These are phyloP conservation scores for Terfezia boudieri DNA, from an alignment of 495 filamentous ascomycete genomes.

Conservation along the genomic window DNA sequence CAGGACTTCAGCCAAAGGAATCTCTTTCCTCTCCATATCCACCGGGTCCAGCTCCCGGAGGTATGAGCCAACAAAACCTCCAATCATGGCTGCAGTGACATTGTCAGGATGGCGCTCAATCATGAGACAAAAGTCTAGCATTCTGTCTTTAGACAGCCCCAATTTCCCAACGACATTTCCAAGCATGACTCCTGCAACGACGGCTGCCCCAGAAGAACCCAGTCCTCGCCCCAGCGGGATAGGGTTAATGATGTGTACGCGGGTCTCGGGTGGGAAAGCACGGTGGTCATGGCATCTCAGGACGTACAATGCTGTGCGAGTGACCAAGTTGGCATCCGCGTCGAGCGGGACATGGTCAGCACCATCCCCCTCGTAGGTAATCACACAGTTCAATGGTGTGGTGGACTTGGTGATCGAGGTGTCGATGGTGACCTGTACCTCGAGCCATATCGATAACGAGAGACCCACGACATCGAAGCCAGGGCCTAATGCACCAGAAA, in stretches of 20 bases:
- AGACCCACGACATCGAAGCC: constrained; percentile 96
- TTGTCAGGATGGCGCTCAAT: constrained; percentile 96
- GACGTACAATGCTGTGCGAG: constrained; percentile 74
- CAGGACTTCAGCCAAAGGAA: constrained; percentile 85
- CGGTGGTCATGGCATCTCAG: constrained; percentile 71
- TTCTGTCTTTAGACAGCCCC: constrained; percentile 51
- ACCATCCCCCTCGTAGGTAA: constrained; percentile 73
- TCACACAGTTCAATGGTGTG: constrained; percentile 56
- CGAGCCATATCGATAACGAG: constrained; percentile 73
- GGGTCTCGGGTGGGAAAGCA: constrained; percentile 62
- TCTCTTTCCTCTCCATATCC: constrained; percentile 69
- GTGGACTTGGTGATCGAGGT: constrained; percentile 27
- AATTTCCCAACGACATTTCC: constrained; percentile 74
- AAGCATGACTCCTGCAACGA: constrained; percentile 79
- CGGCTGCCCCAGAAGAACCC: constrained; percentile 79
- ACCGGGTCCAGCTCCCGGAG: constrained; percentile 69
- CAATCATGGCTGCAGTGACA: constrained; percentile 80
- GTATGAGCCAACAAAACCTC: constrained; percentile 92
- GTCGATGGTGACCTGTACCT: constrained; percentile 54
- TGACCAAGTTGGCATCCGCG: constrained; percentile 71
- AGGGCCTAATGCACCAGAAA: constrained; percentile 27
- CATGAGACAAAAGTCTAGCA: constrained; percentile 93
- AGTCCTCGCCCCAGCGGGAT: constrained; percentile 80
- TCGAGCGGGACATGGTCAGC: constrained; percentile 50
- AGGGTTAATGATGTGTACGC: constrained; percentile 76